A percentile compares a stretch with the other conserved stretches of the same genome.
These are phyloP conservation scores for Tetratostichococcus sp. DNA, from an alignment of 139 green algal species.

Conservation along the genomic window DNA sequence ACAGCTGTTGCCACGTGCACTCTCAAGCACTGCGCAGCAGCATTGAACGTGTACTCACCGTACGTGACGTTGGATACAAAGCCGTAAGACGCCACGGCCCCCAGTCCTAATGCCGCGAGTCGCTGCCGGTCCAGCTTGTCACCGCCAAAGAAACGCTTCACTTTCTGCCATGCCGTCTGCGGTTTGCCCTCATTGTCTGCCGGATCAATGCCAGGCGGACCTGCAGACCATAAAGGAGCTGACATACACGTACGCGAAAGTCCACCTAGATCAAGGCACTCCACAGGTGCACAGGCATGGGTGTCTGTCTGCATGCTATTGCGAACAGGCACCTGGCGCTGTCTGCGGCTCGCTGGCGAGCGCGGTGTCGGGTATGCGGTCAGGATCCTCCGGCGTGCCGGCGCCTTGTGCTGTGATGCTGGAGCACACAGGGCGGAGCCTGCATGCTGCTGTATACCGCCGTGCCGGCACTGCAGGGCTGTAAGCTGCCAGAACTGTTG, in stretches of 20 bases:
- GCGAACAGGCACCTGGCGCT: neutral
- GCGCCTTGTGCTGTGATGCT: neutral
- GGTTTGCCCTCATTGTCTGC: constrained; percentile 4
- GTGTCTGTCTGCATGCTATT: too few species aligned
- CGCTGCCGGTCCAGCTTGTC: constrained; percentile 40
- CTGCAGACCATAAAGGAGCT: too few species aligned
- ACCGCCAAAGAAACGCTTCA: constrained; percentile 39
- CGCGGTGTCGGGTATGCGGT: neutral
- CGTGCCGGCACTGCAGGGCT: neutral
- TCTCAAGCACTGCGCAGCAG: too few species aligned
- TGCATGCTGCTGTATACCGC: neutral
- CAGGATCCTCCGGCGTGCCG: neutral
- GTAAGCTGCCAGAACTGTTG: too few species aligned
- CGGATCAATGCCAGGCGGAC: neutral
- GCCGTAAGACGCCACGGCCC: constrained; percentile 44
- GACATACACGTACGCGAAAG: too few species aligned
- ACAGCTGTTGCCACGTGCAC: neutral
- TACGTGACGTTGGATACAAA: constrained; percentile 48
- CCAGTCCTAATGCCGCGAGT: constrained; percentile 26
- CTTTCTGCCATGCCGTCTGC: neutral
- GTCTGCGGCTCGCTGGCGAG: neutral
- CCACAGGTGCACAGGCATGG: too few species aligned
- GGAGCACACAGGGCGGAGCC: neutral
- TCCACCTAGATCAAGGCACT: too few species aligned
- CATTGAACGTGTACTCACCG: constrained; percentile 16